A percentile compares a stretch with the other conserved stretches of the same genome.
These are phyloP conservation scores for Xylaria sp. DNA, from an alignment of 2,329 filamentous ascomycete species.

Conservation along the genomic window DNA sequence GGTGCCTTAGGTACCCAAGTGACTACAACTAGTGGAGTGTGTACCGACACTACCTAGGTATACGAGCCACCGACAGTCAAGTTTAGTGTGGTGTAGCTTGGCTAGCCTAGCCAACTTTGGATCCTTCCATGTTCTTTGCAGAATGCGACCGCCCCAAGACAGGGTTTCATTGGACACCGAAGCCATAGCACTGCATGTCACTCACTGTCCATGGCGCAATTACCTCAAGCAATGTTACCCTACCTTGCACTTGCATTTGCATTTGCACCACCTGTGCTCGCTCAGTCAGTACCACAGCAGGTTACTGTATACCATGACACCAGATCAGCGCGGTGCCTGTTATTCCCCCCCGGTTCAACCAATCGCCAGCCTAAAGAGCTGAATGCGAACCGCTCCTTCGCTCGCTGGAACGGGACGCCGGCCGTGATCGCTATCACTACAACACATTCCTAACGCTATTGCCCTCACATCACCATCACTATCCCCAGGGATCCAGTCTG, in stretches of 20 bases:
- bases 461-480: not conserved
- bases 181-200: constrained; percentile 27
- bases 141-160: constrained; percentile 18
- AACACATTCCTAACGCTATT: constrained; percentile 6
- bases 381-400: constrained; percentile 32
- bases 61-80: not conserved
- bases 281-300: not conserved
- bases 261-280: constrained; percentile 17
- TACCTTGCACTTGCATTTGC: constrained; percentile 8
- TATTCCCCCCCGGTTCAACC: constrained; percentile 1
- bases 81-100: not conserved
- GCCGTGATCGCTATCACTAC: not conserved
- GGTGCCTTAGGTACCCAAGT: too few species aligned
- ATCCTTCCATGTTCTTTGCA: constrained; percentile 11
- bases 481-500: not conserved
- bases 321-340: constrained; percentile 13
- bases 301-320: constrained; percentile 20
- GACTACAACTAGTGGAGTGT: too few species aligned
- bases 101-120: constrained; percentile 10
- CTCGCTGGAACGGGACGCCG: constrained; percentile 12
- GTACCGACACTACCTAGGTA: not conserved
- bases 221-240: constrained; percentile 24
- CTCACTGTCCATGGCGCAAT: constrained; percentile 17
- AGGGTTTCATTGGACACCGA: constrained; percentile 30
- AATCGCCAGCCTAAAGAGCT: constrained; percentile 28